These are phyloP conservation scores for Glaciozyma antarctica DNA, from an alignment of 768 basidiomycete species.

Conservation along the genomic window DNA sequence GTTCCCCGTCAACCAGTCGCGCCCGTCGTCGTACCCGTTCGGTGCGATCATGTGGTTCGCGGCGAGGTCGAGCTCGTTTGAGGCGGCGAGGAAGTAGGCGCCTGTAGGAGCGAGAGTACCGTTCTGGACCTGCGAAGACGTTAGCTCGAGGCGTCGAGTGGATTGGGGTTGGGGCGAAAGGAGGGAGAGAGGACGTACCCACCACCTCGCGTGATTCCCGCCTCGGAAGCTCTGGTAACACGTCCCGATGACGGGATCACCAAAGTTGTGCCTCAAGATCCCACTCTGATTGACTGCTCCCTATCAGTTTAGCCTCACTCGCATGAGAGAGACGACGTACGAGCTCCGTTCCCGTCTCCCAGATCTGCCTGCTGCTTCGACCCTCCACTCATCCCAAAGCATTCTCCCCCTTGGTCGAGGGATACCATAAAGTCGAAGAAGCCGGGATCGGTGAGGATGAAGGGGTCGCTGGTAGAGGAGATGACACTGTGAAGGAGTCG, in stretches of 20 bases:
- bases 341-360: slow-evolving; percentile 66
- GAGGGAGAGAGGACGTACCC: no score
- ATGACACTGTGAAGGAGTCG: slow-evolving; percentile 45
- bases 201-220: slow-evolving; percentile 46
- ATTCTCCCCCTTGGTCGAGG: slow-evolving; percentile 64
- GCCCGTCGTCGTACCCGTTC: slow-evolving; percentile 72
- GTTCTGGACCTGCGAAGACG: no score
- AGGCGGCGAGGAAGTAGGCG: slow-evolving; percentile 55
- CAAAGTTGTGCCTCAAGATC: slow-evolving; percentile 72
- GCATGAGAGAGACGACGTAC: slow-evolving; percentile 43
- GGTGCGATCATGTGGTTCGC: slow-evolving; percentile 54
- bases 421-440: slow-evolving; percentile 53
- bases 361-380: slow-evolving; percentile 61
- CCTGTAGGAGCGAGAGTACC: background rate
- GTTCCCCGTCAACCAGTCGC: slow-evolving; percentile 77
- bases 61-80: background rate
- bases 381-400: slow-evolving; percentile 71
- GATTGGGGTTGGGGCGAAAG: no score
- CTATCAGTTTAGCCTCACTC: background rate
- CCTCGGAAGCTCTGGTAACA: slow-evolving; percentile 77
- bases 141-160: no score
- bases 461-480: slow-evolving; percentile 60
- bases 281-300: slow-evolving; percentile 59
- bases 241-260: slow-evolving; percentile 64
- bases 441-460: slow-evolving; percentile 43